Conservation (phyloP, 495 filamentous ascomycete genomes). For the Penicillium malachiteum region DNA sequence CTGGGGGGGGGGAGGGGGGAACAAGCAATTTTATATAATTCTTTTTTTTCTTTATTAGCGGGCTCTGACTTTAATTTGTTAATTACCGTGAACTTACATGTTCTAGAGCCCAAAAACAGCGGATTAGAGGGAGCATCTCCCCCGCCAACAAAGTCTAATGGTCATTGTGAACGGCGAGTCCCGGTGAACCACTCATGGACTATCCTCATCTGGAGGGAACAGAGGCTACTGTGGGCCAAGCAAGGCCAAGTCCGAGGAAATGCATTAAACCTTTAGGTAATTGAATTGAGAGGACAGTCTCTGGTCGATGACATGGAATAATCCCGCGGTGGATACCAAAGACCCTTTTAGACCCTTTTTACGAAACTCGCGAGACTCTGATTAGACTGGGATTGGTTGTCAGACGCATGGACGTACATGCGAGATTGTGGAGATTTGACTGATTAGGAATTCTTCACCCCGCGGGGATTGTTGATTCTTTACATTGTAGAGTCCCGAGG, state of each 20-base stretch:
- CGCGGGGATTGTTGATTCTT: too few species aligned
- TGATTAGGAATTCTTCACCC: too few species aligned
- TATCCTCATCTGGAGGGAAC: not conserved
- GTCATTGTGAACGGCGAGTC: constrained; percentile 8
- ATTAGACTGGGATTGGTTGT: not conserved
- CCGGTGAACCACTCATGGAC: constrained; percentile 1
- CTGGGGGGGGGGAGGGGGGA: not conserved
- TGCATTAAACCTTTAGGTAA: constrained; percentile 21
- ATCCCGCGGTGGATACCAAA: constrained; percentile 1
- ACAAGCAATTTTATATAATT: not conserved
- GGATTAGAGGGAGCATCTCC: not conserved
- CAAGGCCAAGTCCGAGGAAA: constrained; percentile 7
- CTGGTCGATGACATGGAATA: constrained; percentile 9
- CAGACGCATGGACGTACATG: too few species aligned
- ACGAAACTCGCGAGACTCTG: not conserved
- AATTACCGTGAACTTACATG: not conserved
- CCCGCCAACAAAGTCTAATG: constrained; percentile 3
- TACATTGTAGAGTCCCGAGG: too few species aligned
- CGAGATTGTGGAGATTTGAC: too few species aligned
- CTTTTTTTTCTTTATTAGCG: not conserved
- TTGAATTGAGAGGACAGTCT: constrained; percentile 4
- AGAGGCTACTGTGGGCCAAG: constrained; percentile 11
- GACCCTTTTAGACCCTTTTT: too few species aligned
- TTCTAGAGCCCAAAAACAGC: not conserved
- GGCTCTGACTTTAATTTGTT: not conserved